Conservation (phyloP, 176 grass and related monocot genomes). For the Saccharum officinarum region DNA sequence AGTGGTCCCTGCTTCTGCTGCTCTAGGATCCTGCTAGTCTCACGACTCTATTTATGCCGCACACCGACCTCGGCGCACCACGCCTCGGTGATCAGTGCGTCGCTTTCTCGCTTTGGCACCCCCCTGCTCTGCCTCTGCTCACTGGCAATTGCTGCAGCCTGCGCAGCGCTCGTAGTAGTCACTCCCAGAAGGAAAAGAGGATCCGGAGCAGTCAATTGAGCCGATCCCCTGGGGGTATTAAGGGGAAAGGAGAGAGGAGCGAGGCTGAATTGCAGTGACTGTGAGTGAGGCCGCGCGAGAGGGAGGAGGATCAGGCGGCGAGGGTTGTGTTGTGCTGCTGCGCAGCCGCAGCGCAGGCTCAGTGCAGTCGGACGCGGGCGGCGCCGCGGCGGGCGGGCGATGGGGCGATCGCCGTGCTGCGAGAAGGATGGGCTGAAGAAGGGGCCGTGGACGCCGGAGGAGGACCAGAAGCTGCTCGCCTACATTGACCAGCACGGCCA, state of each 20-base stretch:
- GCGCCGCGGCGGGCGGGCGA: background rate
- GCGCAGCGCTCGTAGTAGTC: background rate
- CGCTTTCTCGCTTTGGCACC: conserved; percentile 31
- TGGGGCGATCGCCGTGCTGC: conserved; percentile 96
- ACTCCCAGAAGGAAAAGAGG: conserved; percentile 23
- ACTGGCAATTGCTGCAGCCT: conserved; percentile 22
- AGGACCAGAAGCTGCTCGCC: conserved; percentile 95
- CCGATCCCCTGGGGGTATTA: conserved; percentile 10
- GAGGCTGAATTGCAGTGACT: too few species aligned
- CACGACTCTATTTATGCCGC: conserved; percentile 53
- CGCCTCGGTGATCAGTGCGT: conserved; percentile 5
- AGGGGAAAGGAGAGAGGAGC: background rate
- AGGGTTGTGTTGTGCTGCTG: background rate
- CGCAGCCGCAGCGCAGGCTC: background rate
- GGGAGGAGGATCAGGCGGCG: background rate
- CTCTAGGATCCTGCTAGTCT: too few species aligned
- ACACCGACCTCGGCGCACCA: conserved; percentile 33
- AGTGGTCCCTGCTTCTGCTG: too few species aligned
- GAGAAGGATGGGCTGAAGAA: conserved; percentile 92
- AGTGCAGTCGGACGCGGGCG: too few species aligned
- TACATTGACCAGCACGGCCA: conserved; percentile 95
- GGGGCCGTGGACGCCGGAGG: conserved; percentile 93
- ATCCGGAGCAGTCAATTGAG: conserved; percentile 44
- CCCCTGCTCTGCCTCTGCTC: background rate
- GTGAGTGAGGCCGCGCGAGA: background rate